Evolutionary conservation across 2,329 filamentous ascomycete genomes (phyloP), one percentile per base, ranked within the genome.

Genomic region (Sporothrix pallida): DNA sequence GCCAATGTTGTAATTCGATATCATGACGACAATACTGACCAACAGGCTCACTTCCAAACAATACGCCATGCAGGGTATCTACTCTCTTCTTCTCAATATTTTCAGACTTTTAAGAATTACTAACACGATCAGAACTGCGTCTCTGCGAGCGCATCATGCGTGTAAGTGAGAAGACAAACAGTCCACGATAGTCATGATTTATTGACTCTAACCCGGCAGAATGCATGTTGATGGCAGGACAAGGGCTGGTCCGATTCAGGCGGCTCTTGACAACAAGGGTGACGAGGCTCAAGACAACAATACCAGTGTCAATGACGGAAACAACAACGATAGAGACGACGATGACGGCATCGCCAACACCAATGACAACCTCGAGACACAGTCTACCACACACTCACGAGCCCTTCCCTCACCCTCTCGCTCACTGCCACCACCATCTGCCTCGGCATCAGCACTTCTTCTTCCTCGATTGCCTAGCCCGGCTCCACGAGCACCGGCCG

Each of bases 201-300:
- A 10, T 42, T 15, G 2, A 26, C 23, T 23, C 50, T 42, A 26
- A 62, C 54, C 20, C 5, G 15, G 6, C 42, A 75, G 74, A 13
- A 71, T 63, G 63, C 74, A 75, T 20, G 50, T 75, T 31, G 74
- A 75, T 46, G 74, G 74, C 20, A 71, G 74, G 15, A 73, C 56
- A 2, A 50, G 72, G 8, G 58, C 67, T 31, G 37, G 42, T 44
- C 71, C 54, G 13, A 62, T 44, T 26, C 58, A 67, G 15, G 50
- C 71, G 1, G 26, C 58, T 8, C 20, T 20, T 3, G 62, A 68
- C 31, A 48, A 46, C 26, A 37, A 5, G 31, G 31, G 31, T 7
- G 7, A 37, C 7, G 31, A 37, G 31, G 7, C 31, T 7, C 31
- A 7, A 37, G 31, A 37, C 31, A 6, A 37, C 31, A 37, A 7